Evolutionary conservation across 163 green algal species (phyloP).

Genomic region (Chloromonas sp.): DNA sequence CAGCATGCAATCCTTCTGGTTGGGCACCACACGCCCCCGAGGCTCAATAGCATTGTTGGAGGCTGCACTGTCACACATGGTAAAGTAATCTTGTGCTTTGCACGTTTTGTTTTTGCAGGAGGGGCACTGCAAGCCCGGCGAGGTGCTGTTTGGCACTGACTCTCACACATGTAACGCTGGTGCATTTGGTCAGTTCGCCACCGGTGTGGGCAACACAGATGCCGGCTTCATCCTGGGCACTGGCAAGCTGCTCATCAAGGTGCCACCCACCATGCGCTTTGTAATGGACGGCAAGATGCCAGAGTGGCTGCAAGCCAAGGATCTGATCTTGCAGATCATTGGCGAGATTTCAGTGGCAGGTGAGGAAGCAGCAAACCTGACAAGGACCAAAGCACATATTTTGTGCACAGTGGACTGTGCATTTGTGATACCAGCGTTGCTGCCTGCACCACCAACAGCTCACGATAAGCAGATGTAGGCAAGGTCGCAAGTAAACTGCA

Average conservation of each 20-base stretch:
- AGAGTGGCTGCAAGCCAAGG: conserved; percentile 79
- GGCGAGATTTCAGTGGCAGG: conserved; percentile 76
- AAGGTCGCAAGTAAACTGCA: too few species aligned
- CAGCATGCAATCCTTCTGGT: too few species aligned
- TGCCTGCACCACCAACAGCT: too few species aligned
- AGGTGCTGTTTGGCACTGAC: conserved; percentile 97
- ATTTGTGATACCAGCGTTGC: too few species aligned
- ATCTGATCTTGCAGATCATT: conserved; percentile 83
- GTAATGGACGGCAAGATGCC: conserved; percentile 92
- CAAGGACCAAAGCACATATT: too few species aligned
- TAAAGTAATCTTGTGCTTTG: too few species aligned
- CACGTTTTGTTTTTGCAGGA: conserved; percentile 56
- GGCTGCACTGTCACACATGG: too few species aligned
- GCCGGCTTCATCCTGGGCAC: conserved; percentile 95
- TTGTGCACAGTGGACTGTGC: too few species aligned
- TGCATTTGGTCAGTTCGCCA: conserved; percentile 95
- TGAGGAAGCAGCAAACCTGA: not conserved
- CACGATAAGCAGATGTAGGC: too few species aligned
- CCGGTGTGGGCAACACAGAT: conserved; percentile 93
- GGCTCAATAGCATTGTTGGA: too few species aligned
- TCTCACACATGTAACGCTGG: conserved; percentile 96
- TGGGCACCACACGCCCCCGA: too few species aligned
- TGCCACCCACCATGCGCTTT: conserved; percentile 91
- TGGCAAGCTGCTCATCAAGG: conserved; percentile 94
- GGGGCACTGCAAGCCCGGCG: conserved; percentile 82